Conservation (phyloP, 2,329 filamentous ascomycete genomes). For the Colletotrichum scovillei region DNA sequence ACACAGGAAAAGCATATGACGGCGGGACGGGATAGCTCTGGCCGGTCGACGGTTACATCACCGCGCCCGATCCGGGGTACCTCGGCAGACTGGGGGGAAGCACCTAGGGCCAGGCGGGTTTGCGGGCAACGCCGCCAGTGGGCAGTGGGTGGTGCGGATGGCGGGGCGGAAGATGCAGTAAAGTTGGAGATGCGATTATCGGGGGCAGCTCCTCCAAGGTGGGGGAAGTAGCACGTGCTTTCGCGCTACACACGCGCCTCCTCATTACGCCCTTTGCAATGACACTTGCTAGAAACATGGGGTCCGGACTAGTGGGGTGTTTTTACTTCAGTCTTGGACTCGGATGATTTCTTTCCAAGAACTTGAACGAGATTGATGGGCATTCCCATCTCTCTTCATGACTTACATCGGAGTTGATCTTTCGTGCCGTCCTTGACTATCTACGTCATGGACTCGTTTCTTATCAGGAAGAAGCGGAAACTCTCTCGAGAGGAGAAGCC, state of each 20-base stretch:
- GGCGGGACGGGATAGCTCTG: slow-evolving; percentile 29
- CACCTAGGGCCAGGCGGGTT: neutral
- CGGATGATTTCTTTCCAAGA: neutral
- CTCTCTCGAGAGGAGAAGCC: slow-evolving; percentile 37
- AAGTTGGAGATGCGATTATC: slow-evolving; percentile 24
- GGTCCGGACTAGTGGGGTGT: neutral
- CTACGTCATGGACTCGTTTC: slow-evolving; percentile 66
- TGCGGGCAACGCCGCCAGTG: neutral
- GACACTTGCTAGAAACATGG: neutral
- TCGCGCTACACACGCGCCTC: slow-evolving; percentile 24
- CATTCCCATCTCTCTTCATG: neutral
- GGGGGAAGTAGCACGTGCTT: slow-evolving; percentile 3
- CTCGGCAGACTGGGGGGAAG: slow-evolving; percentile 28
- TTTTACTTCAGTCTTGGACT: too few relatives aligned
- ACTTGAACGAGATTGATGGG: neutral
- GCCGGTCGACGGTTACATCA: slow-evolving; percentile 29
- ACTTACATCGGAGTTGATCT: neutral
- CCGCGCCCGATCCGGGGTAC: slow-evolving; percentile 32
- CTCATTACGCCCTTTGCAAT: neutral
- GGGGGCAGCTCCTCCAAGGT: neutral
- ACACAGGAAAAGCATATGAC: slow-evolving; percentile 21
- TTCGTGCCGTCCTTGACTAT: neutral
- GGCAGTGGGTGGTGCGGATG: neutral
- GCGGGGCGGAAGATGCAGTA: slow-evolving; percentile 5
- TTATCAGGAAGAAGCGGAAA: slow-evolving; percentile 66